Evolutionary conservation across 2,329 filamentous ascomycete species (phyloP).

Genomic region (Alternaria sp.): DNA sequence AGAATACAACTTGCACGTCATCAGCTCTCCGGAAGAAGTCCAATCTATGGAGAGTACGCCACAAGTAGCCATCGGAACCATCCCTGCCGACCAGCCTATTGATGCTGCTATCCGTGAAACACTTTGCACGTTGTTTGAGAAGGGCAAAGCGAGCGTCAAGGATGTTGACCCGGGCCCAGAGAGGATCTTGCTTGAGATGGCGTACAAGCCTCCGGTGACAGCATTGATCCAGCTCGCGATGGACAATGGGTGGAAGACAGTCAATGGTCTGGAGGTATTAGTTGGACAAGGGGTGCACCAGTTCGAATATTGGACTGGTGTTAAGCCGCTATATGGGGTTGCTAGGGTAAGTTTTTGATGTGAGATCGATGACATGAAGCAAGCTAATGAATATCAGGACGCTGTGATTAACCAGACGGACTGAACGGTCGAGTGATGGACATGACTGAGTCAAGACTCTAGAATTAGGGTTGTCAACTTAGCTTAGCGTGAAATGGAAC

Average conservation of each 20-base stretch:
- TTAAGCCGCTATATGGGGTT: constrained; percentile 74
- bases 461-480: not conserved
- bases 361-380: not conserved
- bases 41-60: constrained; percentile 61
- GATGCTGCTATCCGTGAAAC: constrained; percentile 74
- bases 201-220: constrained; percentile 88
- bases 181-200: constrained; percentile 85
- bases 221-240: constrained; percentile 84
- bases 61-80: constrained; percentile 83
- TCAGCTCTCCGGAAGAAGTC: constrained; percentile 61
- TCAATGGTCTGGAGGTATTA: constrained; percentile 88
- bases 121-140: constrained; percentile 64
- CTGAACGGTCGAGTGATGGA: not conserved
- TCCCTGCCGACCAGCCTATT: constrained; percentile 86
- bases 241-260: constrained; percentile 79
- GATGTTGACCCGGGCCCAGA: constrained; percentile 40
- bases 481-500: not conserved
- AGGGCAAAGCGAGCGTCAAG: constrained; percentile 28
- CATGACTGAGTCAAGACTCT: too few relatives aligned
- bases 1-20: constrained; percentile 71
- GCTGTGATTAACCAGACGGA: constrained; percentile 29
- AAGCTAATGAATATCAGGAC: constrained; percentile 25
- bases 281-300: constrained; percentile 86
- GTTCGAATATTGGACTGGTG: constrained; percentile 87
- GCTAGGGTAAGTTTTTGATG: constrained; percentile 63